A percentile compares a stretch with the other conserved stretches of the same genome.
Conservation (phyloP, 2,329 filamentous ascomycete genomes). For the Chaetomium globosum region DNA sequence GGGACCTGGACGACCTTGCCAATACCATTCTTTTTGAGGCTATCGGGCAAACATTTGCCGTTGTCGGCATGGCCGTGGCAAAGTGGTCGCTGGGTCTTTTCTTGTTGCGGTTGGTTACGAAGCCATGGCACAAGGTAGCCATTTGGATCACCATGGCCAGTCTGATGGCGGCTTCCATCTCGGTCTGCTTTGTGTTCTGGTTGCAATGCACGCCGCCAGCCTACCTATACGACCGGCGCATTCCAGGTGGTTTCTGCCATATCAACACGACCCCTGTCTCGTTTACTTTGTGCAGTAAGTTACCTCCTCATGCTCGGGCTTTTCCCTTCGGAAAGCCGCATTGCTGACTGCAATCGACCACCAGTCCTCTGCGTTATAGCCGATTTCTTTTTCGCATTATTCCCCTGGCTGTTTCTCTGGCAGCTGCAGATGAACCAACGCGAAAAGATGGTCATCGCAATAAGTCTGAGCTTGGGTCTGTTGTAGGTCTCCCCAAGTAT, state of each 20-base stretch:
- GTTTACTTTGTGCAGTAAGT: constrained; percentile 9
- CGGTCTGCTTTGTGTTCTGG: constrained; percentile 13
- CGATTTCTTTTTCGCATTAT: constrained; percentile 6
- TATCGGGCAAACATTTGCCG: constrained; percentile 9
- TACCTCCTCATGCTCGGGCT: not conserved
- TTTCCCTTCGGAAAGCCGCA: not conserved
- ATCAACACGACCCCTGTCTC: constrained; percentile 10
- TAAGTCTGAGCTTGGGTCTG: constrained; percentile 1
- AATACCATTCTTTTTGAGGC: constrained; percentile 10
- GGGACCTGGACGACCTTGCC: not conserved
- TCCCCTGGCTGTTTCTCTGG: constrained; percentile 6
- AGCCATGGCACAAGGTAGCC: not conserved
- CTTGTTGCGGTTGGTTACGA: not conserved
- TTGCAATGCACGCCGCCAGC: constrained; percentile 10
- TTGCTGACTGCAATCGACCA: not conserved
- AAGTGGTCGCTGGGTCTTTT: constrained; percentile 10
- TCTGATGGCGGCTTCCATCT: constrained; percentile 9
- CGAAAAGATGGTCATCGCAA: constrained; percentile 5
- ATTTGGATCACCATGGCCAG: constrained; percentile 9
- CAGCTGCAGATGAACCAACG: constrained; percentile 9
- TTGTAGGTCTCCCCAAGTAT: not conserved
- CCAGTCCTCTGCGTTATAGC: constrained; percentile 6
- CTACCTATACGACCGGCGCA: constrained; percentile 13
- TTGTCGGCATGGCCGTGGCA: constrained; percentile 4
- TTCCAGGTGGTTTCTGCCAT: constrained; percentile 3